Percentiles rank a stretch among this genome's conserved stretches.
phyloP scores from a whole-genome alignment of 2,329 filamentous ascomycete species.

The Diplodia seriata region DNA sequence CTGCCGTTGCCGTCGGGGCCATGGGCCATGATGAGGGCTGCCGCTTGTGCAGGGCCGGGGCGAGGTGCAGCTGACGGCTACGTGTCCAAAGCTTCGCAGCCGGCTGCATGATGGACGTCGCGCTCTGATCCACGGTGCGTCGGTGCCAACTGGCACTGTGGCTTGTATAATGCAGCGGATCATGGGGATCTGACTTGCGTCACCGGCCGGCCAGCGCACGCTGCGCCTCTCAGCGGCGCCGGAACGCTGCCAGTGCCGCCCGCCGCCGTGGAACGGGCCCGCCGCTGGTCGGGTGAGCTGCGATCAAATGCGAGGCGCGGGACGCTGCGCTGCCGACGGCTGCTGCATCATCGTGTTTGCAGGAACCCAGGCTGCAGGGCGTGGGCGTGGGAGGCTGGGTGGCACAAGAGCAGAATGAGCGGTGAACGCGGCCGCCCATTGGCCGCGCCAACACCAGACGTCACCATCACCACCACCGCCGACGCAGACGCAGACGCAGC shows the following conservation, averaged over 20 bases:
- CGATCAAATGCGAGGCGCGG: not conserved
- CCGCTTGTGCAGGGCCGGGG: not conserved
- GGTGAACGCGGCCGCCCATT: conserved; percentile 19
- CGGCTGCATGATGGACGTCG: conserved; percentile 23
- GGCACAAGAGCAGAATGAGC: conserved; percentile 12
- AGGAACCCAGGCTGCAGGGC: conserved; percentile 2
- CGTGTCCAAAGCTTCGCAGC: conserved; percentile 33
- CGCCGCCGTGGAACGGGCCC: conserved; percentile 12
- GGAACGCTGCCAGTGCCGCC: not conserved
- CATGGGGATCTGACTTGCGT: conserved; percentile 29
- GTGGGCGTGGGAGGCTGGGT: conserved; percentile 2
- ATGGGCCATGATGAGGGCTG: not conserved
- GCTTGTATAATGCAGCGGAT: conserved; percentile 34
- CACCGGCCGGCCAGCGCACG: conserved; percentile 17
- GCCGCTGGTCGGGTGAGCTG: too few species aligned
- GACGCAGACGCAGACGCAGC: too few species aligned
- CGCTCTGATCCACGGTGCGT: conserved; percentile 33
- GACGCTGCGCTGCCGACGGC: too few species aligned
- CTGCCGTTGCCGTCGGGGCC: conserved; percentile 34
- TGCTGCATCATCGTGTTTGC: not conserved
- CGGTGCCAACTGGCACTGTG: conserved; percentile 48
- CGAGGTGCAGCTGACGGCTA: conserved; percentile 33
- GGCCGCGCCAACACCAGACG: conserved; percentile 9
- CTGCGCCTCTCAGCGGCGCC: conserved; percentile 17
- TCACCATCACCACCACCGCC: not conserved